Percentiles rank a stretch among this genome's conserved stretches.
Evolutionary conservation across 2,329 filamentous ascomycete species (phyloP).

Genomic region (Trichoderma atrobrunneum): DNA sequence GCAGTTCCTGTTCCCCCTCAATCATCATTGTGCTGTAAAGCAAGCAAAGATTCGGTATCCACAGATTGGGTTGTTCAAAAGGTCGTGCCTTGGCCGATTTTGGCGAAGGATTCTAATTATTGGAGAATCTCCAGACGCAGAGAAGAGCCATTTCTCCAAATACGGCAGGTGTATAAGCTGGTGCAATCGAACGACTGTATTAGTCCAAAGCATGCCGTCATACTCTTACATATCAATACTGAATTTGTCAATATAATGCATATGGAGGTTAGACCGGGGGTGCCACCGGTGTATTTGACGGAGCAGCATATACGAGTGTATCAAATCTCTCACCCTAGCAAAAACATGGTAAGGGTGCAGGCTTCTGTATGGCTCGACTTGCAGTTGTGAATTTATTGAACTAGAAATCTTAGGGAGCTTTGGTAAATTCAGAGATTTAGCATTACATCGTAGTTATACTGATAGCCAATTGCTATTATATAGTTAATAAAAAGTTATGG

Average conservation of each 20-base stretch:
- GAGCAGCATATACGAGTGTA: neutral
- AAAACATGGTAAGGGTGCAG: neutral
- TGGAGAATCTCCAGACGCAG: neutral
- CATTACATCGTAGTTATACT: no score
- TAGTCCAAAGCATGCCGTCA: neutral
- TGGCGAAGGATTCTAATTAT: neutral
- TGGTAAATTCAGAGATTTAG: no score
- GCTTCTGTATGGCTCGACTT: neutral
- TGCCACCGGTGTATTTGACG: neutral
- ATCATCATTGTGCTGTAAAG: neutral
- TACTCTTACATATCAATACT: neutral
- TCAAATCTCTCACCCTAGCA: neutral
- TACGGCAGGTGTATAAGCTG: neutral
- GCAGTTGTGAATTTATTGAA: neutral
- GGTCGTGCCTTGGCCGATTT: neutral
- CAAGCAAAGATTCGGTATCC: neutral
- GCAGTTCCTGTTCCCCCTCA: neutral
- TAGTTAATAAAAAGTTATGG: no score
- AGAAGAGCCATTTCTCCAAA: neutral
- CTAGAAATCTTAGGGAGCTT: neutral
- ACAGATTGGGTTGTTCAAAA: neutral
- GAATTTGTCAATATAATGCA: neutral
- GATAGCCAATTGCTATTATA: no score
- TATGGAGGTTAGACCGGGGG: neutral
- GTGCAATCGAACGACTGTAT: neutral